A percentile compares a stretch with the other conserved stretches of the same genome.
phyloP scores from a whole-genome alignment of 257 asterid species.

The Scutellaria minor region DNA sequence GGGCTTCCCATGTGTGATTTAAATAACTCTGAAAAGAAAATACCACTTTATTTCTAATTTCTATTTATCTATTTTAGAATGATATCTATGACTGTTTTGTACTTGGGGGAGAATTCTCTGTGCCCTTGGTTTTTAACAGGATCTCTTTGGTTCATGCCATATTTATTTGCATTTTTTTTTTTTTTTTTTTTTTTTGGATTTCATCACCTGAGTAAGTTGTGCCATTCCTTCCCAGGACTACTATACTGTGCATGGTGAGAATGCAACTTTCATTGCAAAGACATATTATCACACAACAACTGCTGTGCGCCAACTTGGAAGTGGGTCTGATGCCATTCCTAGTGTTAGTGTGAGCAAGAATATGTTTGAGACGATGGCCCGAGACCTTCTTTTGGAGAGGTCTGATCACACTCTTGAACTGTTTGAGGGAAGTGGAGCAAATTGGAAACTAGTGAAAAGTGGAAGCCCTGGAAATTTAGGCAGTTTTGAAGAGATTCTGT shows the following conservation, averaged over 20 bases:
- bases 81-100: neutral
- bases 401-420: constrained; percentile 84
- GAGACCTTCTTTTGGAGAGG: constrained; percentile 92
- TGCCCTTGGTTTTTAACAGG: constrained; percentile 18
- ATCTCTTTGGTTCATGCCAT: too few species aligned
- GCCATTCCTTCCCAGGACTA: constrained; percentile 60
- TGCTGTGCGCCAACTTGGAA: constrained; percentile 88
- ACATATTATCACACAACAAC: constrained; percentile 94
- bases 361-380: constrained; percentile 85
- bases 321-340: constrained; percentile 76
- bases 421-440: constrained; percentile 85
- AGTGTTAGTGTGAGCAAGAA: constrained; percentile 84
- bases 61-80: constrained; percentile 11
- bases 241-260: constrained; percentile 88
- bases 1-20: neutral
- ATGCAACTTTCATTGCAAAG: constrained; percentile 86
- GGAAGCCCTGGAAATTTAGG: constrained; percentile 95
- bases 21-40: neutral
- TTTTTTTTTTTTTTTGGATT: neutral
- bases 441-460: constrained; percentile 81
- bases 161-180: too few species aligned
- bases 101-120: neutral
- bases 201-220: constrained; percentile 6
- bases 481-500: constrained; percentile 87
- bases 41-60: constrained; percentile 5